Conservation (phyloP, 345 rosid genomes). For the Populus nigra region DNA sequence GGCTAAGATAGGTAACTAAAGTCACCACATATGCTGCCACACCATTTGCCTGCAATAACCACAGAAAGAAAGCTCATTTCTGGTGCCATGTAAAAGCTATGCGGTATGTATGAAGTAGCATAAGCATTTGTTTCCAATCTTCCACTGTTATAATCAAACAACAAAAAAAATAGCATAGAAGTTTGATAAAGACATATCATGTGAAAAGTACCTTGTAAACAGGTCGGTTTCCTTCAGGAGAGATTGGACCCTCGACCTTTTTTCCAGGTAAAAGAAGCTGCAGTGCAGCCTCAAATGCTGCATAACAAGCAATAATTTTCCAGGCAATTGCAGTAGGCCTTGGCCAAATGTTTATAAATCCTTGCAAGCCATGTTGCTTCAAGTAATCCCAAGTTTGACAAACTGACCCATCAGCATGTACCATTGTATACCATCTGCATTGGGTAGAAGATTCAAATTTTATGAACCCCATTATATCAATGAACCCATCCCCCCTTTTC, state of each 20-base stretch:
- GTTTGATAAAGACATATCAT: not conserved
- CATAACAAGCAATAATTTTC: conserved; percentile 73
- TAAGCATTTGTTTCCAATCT: not conserved
- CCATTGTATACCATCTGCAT: conserved; percentile 95
- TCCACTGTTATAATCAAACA: not conserved
- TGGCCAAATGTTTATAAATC: conserved; percentile 79
- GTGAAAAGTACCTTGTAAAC: conserved; percentile 66
- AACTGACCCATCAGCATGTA: conserved; percentile 85
- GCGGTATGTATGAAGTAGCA: not conserved
- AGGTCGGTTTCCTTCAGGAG: conserved; percentile 85
- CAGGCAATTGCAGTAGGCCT: conserved; percentile 67
- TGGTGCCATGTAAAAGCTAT: conserved; percentile 1
- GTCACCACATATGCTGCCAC: conserved; percentile 80
- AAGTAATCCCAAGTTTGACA: conserved; percentile 50
- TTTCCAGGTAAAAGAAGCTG: conserved; percentile 91
- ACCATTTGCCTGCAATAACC: conserved; percentile 79
- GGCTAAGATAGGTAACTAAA: conserved; percentile 65
- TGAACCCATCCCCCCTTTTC: not conserved
- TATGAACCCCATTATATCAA: not conserved
- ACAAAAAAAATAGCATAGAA: not conserved
- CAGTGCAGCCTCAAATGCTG: conserved; percentile 84
- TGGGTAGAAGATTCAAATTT: conserved; percentile 2
- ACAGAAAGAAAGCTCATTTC: conserved; percentile 9
- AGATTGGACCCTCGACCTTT: conserved; percentile 80
- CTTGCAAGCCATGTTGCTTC: conserved; percentile 61